These are phyloP conservation scores for Sugiyamaella lignohabitans DNA, from an alignment of 805 yeast genomes.

Conservation along the genomic window DNA sequence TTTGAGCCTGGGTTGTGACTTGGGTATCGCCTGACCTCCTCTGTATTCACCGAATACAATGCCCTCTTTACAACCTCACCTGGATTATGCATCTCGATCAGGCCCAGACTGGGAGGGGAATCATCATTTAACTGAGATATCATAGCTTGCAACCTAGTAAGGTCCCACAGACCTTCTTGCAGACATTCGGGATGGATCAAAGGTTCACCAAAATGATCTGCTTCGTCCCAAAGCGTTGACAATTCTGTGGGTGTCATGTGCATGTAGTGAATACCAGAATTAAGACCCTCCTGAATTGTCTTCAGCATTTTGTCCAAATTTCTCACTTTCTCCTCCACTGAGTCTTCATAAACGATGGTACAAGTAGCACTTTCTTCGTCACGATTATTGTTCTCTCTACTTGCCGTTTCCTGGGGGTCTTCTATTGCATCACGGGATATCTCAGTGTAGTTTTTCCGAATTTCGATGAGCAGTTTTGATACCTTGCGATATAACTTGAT, in stretches of 20 bases:
- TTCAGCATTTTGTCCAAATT: conserved; percentile 9
- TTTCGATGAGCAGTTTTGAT: background rate
- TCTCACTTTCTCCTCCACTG: background rate
- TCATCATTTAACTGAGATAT: conserved; percentile 2
- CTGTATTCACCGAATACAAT: too few relatives aligned
- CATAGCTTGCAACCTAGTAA: conserved; percentile 37
- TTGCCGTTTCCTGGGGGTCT: too few relatives aligned
- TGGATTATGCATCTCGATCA: background rate
- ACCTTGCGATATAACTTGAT: conserved; percentile 23
- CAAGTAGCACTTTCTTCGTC: too few relatives aligned
- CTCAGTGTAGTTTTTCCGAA: too few relatives aligned
- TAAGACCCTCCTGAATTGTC: too few relatives aligned
- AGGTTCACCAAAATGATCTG: background rate
- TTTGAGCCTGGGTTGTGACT: background rate
- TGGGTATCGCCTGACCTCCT: background rate
- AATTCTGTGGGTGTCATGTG: conserved; percentile 45
- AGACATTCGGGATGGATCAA: conserved; percentile 37
- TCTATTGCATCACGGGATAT: too few relatives aligned
- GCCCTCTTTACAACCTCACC: too few relatives aligned
- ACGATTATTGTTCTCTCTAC: too few relatives aligned
- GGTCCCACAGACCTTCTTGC: conserved; percentile 46
- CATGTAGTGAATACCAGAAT: conserved; percentile 40
- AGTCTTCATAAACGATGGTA: background rate
- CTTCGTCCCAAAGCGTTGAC: conserved; percentile 27
- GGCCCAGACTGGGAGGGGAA: background rate